These are phyloP conservation scores for Strobilomyces echinocephalus DNA, from an alignment of 768 basidiomycete genomes.

Conservation along the genomic window DNA sequence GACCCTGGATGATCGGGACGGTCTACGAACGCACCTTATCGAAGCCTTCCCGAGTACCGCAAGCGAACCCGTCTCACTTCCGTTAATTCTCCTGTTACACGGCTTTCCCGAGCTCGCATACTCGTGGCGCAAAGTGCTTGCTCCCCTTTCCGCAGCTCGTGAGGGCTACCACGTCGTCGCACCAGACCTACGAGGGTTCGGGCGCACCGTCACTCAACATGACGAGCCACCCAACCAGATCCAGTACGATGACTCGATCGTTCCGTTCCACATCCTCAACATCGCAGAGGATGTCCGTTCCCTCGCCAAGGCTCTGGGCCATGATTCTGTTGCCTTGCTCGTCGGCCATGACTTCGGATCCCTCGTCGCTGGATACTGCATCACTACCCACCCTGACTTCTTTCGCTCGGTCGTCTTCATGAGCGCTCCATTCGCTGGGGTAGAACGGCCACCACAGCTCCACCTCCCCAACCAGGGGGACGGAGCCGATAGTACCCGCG, in stretches of 20 bases:
- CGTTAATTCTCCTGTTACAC: slow-evolving; percentile 54
- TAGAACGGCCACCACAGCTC: slow-evolving; percentile 30
- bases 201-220: slow-evolving; percentile 33
- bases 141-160: slow-evolving; percentile 39
- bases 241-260: slow-evolving; percentile 45
- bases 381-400: slow-evolving; percentile 51
- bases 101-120: slow-evolving; percentile 66
- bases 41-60: slow-evolving; percentile 37
- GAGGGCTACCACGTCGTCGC: slow-evolving; percentile 58
- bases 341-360: slow-evolving; percentile 64
- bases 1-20: slow-evolving; percentile 43
- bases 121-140: slow-evolving; percentile 59
- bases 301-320: slow-evolving; percentile 49
- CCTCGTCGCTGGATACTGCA: slow-evolving; percentile 46
- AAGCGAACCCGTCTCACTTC: slow-evolving; percentile 26
- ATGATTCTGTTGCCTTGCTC: slow-evolving; percentile 42
- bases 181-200: slow-evolving; percentile 57
- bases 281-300: slow-evolving; percentile 47
- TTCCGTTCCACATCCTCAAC: slow-evolving; percentile 48
- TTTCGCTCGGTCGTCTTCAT: slow-evolving; percentile 55
- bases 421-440: slow-evolving; percentile 53
- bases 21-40: slow-evolving; percentile 40
- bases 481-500: slow-evolving; percentile 1
- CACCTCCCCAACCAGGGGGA: slow-evolving; percentile 1
- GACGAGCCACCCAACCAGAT: slow-evolving; percentile 18